Evolutionary conservation across 257 asterid species (phyloP).

Genomic region (Cruciata laevipes): DNA sequence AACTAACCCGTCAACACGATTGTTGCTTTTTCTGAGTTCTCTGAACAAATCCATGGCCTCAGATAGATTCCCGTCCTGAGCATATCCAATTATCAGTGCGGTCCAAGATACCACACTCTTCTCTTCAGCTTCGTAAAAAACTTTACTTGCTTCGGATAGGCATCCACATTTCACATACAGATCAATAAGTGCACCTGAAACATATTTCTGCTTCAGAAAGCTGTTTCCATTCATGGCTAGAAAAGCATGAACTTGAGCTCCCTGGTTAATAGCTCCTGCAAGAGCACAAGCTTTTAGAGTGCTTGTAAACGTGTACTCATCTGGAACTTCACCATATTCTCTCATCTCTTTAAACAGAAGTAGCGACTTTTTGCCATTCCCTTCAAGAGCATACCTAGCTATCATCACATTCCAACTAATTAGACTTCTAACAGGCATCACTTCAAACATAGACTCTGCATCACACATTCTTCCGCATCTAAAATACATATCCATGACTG

Average conservation of each 20-base stretch:
- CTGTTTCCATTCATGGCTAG: slow-evolving; percentile 37
- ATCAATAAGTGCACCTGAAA: slow-evolving; percentile 55
- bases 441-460: slow-evolving; percentile 39
- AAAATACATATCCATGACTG: slow-evolving; percentile 51
- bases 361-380: slow-evolving; percentile 31
- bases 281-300: slow-evolving; percentile 51
- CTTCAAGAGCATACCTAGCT: slow-evolving; percentile 37
- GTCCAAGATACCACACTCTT: slow-evolving; percentile 48
- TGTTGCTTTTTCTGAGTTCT: slow-evolving; percentile 33
- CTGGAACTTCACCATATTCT: slow-evolving; percentile 40
- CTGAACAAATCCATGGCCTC: slow-evolving; percentile 43
- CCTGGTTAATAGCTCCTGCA: slow-evolving; percentile 46
- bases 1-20: slow-evolving; percentile 36
- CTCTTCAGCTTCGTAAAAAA: slow-evolving; percentile 33
- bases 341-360: slow-evolving; percentile 39
- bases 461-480: slow-evolving; percentile 37
- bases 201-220: slow-evolving; percentile 28
- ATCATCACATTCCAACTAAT: slow-evolving; percentile 59
- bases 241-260: slow-evolving; percentile 50
- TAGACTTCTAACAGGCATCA: slow-evolving; percentile 32
- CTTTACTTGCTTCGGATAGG: slow-evolving; percentile 30
- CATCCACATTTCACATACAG: slow-evolving; percentile 45
- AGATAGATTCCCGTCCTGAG: slow-evolving; percentile 35
- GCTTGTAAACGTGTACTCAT: slow-evolving; percentile 53
- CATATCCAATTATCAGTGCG: slow-evolving; percentile 40